Evolutionary conservation across 139 green algal genomes (phyloP).

Genomic region (Closterium sp.): DNA sequence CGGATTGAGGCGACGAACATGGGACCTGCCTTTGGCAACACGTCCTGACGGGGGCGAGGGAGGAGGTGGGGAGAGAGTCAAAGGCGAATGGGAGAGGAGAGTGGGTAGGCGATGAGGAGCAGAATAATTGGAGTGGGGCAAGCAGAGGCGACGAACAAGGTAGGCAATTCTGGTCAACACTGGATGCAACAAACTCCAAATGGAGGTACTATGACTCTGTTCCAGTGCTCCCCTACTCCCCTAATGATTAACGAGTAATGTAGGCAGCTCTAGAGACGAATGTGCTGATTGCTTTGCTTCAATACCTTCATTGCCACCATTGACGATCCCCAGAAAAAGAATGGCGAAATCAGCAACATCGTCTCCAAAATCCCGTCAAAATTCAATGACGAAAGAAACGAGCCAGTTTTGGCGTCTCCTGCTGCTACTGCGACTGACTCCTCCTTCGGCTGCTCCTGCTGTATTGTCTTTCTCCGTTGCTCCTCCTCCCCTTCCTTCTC

Average conservation of each 20-base stretch:
- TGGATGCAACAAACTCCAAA: too few species aligned
- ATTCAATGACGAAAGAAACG: background rate
- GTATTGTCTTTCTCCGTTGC: background rate
- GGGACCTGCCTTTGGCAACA: slow-evolving; percentile 64
- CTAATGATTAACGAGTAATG: too few species aligned
- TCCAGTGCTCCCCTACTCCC: too few species aligned
- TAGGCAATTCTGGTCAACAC: too few species aligned
- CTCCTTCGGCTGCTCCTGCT: background rate
- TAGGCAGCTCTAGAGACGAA: too few species aligned
- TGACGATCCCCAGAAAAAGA: slow-evolving; percentile 11
- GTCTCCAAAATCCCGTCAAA: background rate
- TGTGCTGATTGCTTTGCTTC: too few species aligned
- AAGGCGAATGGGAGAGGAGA: too few species aligned
- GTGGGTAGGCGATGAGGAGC: too few species aligned
- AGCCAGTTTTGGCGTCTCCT: background rate
- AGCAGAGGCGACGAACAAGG: too few species aligned
- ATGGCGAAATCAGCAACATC: slow-evolving; percentile 2
- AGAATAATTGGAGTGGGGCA: too few species aligned
- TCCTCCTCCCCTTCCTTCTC: background rate
- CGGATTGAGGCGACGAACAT: slow-evolving; percentile 82
- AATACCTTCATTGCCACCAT: background rate
- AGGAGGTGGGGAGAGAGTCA: too few species aligned
- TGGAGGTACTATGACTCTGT: too few species aligned
- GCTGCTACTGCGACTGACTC: background rate
- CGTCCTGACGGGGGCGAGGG: slow-evolving; percentile 50